Conservation (phyloP, 177 flowering plant genomes). For the Vitis hybrid region DNA sequence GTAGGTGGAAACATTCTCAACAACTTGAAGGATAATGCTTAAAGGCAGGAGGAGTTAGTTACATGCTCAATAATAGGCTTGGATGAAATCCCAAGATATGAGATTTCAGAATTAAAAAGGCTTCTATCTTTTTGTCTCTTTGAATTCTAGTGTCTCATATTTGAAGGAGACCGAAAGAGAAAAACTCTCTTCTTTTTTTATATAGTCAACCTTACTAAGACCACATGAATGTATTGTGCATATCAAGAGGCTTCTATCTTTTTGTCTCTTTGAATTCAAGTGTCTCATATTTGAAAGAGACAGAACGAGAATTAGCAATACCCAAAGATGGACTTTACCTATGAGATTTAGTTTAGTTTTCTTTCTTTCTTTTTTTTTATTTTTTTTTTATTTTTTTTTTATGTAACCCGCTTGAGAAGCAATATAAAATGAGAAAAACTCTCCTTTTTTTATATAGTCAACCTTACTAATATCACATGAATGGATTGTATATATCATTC, state of each 20-base stretch:
- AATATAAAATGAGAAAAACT: background rate
- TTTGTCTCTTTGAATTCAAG: background rate
- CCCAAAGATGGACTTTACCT: background rate
- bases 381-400: background rate
- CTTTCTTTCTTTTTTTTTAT: rapidly evolving
- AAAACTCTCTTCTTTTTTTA: background rate
- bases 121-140: background rate
- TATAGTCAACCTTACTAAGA: background rate
- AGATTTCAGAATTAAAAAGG: background rate
- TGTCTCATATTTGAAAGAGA: background rate
- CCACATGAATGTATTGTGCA: background rate
- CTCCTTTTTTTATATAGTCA: background rate
- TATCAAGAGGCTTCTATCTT: background rate
- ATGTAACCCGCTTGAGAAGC: background rate
- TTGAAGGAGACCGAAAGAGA: background rate
- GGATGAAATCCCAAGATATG: background rate
- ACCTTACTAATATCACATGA: background rate
- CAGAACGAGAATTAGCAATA: background rate
- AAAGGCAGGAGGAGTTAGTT: background rate
- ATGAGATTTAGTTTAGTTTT: background rate
- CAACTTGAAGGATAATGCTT: background rate
- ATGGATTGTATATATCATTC: background rate
- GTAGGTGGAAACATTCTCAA: background rate
- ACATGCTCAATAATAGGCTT: background rate
- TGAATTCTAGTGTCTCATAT: background rate